Percentiles rank a stretch among this genome's conserved stretches.
These are phyloP conservation scores for Stentor coeruleus DNA, from an alignment of 73 alveolate genomes.

Conservation along the genomic window DNA sequence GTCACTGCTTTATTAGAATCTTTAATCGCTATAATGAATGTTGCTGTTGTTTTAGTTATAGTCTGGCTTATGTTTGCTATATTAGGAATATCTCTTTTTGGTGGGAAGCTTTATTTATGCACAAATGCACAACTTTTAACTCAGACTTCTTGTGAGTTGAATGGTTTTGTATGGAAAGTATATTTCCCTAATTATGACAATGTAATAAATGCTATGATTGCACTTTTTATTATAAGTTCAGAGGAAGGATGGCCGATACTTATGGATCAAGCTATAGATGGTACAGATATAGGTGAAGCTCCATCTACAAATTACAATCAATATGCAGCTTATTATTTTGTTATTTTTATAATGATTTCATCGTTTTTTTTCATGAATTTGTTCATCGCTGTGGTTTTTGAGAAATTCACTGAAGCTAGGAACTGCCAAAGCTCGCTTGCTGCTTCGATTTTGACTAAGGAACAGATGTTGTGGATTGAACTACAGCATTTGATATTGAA, in stretches of 20 bases:
- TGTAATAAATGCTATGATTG: conserved; percentile 77
- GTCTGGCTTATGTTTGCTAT: conserved; percentile 91
- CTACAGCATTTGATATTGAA: conserved; percentile 42
- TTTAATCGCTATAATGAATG: conserved; percentile 71
- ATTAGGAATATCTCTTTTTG: conserved; percentile 72
- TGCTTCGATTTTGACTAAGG: conserved; percentile 39
- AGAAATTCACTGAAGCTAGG: conserved; percentile 78
- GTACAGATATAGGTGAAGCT: conserved; percentile 51
- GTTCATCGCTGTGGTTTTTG: conserved; percentile 93
- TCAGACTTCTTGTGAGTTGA: conserved; percentile 38
- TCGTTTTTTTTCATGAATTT: conserved; percentile 85
- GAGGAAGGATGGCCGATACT: conserved; percentile 93
- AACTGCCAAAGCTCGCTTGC: conserved; percentile 48
- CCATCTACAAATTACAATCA: conserved; percentile 66
- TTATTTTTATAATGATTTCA: conserved; percentile 82
- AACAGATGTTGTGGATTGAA: conserved; percentile 64
- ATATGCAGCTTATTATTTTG: conserved; percentile 67
- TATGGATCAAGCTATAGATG: conserved; percentile 60
- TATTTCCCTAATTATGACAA: conserved; percentile 76
- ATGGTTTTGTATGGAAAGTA: conserved; percentile 57
- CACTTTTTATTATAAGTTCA: conserved; percentile 79
- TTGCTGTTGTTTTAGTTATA: conserved; percentile 69
- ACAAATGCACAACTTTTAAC: conserved; percentile 11
- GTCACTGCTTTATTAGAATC: conserved; percentile 83
- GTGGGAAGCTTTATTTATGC: conserved; percentile 72